Conservation (phyloP, 2,329 filamentous ascomycete genomes). For the Talaromyces sp. region DNA sequence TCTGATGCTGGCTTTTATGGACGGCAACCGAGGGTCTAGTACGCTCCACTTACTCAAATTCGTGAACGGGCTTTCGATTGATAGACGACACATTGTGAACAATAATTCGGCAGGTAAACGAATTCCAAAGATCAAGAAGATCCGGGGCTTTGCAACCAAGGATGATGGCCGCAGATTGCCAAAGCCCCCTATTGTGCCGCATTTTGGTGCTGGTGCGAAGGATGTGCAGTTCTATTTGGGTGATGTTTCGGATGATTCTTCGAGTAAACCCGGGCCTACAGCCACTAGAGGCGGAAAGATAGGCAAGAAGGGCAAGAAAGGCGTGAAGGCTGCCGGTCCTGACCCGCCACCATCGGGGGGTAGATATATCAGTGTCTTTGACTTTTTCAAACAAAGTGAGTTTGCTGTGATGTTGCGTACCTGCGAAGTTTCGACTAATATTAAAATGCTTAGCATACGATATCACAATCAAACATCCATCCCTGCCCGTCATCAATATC, state of each 20-base stretch:
- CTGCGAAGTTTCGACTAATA: background rate
- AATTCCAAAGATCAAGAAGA: constrained; percentile 40
- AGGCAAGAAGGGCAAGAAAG: constrained; percentile 21
- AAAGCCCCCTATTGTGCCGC: constrained; percentile 36
- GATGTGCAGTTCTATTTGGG: constrained; percentile 56
- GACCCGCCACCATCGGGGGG: background rate
- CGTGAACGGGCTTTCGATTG: constrained; percentile 41
- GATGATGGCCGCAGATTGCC: constrained; percentile 34
- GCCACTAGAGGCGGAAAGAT: constrained; percentile 21
- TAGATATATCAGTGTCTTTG: constrained; percentile 21
- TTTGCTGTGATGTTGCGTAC: constrained; percentile 2
- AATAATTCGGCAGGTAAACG: constrained; percentile 20
- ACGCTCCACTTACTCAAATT: constrained; percentile 22
- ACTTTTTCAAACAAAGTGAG: constrained; percentile 25
- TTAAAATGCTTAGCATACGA: background rate
- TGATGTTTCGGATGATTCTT: constrained; percentile 38
- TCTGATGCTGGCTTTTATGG: constrained; percentile 29
- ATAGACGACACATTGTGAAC: constrained; percentile 38
- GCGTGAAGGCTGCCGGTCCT: constrained; percentile 20
- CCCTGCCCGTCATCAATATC: constrained; percentile 61
- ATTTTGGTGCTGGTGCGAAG: constrained; percentile 48
- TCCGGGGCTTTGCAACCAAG: constrained; percentile 43
- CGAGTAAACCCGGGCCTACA: constrained; percentile 43
- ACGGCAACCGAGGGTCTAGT: constrained; percentile 19
- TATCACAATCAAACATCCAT: constrained; percentile 38